A percentile compares a stretch with the other conserved stretches of the same genome.
phyloP scores from a whole-genome alignment of 1,284 basidiomycete species.

The Pisolithus thermaeus region DNA sequence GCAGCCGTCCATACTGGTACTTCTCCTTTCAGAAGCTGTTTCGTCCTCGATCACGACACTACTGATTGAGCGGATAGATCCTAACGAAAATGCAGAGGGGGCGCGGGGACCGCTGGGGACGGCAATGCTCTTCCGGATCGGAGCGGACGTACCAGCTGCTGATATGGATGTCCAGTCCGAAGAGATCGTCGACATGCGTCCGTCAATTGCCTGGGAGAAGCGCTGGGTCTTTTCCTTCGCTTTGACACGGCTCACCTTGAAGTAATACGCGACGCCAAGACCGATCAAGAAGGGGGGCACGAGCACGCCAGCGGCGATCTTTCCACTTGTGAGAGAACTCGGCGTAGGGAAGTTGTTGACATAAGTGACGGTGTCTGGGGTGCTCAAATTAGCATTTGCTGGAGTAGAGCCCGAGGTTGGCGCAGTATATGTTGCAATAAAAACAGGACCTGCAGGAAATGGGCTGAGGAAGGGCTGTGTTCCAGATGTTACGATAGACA shows the following conservation, averaged over 20 bases:
- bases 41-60: slow-evolving; percentile 42
- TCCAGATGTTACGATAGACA: slow-evolving; percentile 59
- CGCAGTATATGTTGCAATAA: slow-evolving; percentile 57
- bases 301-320: slow-evolving; percentile 73
- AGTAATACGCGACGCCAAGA: slow-evolving; percentile 44
- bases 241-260: slow-evolving; percentile 54
- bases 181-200: slow-evolving; percentile 77
- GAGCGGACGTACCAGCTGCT: slow-evolving; percentile 63
- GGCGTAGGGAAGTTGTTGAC: slow-evolving; percentile 34
- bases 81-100: slow-evolving; percentile 50
- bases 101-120: slow-evolving; percentile 38
- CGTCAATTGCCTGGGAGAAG: slow-evolving; percentile 70
- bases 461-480: slow-evolving; percentile 49
- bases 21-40: slow-evolving; percentile 26
- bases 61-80: slow-evolving; percentile 47
- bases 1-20: slow-evolving; percentile 30
- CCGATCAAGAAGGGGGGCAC: slow-evolving; percentile 59
- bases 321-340: slow-evolving; percentile 48
- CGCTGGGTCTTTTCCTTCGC: slow-evolving; percentile 57
- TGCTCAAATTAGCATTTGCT: slow-evolving; percentile 34
- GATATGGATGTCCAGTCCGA: slow-evolving; percentile 74
- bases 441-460: slow-evolving; percentile 69
- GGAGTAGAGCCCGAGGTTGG: slow-evolving; percentile 40
- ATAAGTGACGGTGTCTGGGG: slow-evolving; percentile 32
- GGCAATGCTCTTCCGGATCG: slow-evolving; percentile 67